phyloP scores from a whole-genome alignment of 2,329 filamentous ascomycete genomes.

The Alternaria postmessia region DNA sequence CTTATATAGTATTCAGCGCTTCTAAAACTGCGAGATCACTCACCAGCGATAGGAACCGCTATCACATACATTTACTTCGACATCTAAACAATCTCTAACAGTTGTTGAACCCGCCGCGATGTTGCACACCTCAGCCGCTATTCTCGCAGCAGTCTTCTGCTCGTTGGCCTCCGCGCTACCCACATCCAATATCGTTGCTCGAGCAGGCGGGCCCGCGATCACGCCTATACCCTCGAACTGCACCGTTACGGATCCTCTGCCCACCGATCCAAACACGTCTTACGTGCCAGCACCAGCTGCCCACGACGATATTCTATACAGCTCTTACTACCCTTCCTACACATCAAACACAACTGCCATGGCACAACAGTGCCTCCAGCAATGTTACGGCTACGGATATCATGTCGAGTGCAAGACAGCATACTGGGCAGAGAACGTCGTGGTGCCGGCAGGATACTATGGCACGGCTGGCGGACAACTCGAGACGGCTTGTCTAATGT shows the following conservation, averaged over 20 bases:
- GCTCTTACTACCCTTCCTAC: conserved; percentile 46
- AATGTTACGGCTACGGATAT: conserved; percentile 53
- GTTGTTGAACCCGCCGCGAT: background rate
- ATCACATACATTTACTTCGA: background rate
- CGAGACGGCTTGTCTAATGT: conserved; percentile 50
- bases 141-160: conserved; percentile 5
- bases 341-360: conserved; percentile 37
- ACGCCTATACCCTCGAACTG: conserved; percentile 48
- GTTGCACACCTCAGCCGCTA: conserved; percentile 10
- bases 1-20: conserved; percentile 3
- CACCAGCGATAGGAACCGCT: background rate
- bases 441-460: conserved; percentile 45
- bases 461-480: conserved; percentile 42
- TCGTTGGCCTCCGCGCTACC: conserved; percentile 14
- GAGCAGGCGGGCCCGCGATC: conserved; percentile 48
- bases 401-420: conserved; percentile 46
- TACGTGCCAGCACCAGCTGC: conserved; percentile 36
- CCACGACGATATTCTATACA: conserved; percentile 34
- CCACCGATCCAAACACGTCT: conserved; percentile 17
- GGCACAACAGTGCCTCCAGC: conserved; percentile 49
- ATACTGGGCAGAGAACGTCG: conserved; percentile 50
- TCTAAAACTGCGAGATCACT: background rate
- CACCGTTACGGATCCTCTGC: conserved; percentile 42
- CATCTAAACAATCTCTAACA: background rate
- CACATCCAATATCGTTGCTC: conserved; percentile 10